Conservation (phyloP, 1,284 basidiomycete genomes). For the Microbotryum silenes-acaulis region DNA sequence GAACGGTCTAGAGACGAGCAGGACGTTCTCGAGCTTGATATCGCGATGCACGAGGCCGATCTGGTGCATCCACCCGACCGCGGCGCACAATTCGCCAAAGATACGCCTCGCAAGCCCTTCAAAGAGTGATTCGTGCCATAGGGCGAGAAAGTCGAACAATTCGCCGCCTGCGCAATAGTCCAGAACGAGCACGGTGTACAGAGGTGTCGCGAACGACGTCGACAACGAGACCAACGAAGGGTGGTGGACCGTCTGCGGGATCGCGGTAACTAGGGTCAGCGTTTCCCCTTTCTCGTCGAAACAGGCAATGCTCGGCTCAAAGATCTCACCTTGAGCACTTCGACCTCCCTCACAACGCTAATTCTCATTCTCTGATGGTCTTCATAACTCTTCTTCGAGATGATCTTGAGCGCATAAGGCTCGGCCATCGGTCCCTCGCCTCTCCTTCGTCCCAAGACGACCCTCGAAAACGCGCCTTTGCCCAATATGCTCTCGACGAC, state of each 20-base stretch:
- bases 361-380: conserved; percentile 64
- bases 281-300: background rate
- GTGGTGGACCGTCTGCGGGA: conserved; percentile 64
- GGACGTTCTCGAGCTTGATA: conserved; percentile 82
- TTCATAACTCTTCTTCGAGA: conserved; percentile 53
- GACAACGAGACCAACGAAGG: conserved; percentile 71
- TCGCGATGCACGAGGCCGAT: conserved; percentile 83
- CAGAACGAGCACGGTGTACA: conserved; percentile 72
- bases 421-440: conserved; percentile 24
- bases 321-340: conserved; percentile 62
- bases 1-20: conserved; percentile 49
- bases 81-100: conserved; percentile 69
- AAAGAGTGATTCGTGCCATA: conserved; percentile 53
- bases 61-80: conserved; percentile 82
- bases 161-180: conserved; percentile 75
- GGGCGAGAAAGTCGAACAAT: conserved; percentile 64
- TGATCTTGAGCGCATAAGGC: conserved; percentile 77
- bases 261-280: conserved; percentile 23
- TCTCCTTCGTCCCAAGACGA: conserved; percentile 23
- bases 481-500: conserved; percentile 27
- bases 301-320: background rate
- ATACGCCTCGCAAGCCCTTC: conserved; percentile 63
- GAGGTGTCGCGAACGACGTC: conserved; percentile 61
- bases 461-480: conserved; percentile 34
- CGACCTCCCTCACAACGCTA: conserved; percentile 77